Percentiles rank a stretch among this genome's conserved stretches.
phyloP scores from a whole-genome alignment of 2,329 filamentous ascomycete species.

The Boeremia exigua region DNA sequence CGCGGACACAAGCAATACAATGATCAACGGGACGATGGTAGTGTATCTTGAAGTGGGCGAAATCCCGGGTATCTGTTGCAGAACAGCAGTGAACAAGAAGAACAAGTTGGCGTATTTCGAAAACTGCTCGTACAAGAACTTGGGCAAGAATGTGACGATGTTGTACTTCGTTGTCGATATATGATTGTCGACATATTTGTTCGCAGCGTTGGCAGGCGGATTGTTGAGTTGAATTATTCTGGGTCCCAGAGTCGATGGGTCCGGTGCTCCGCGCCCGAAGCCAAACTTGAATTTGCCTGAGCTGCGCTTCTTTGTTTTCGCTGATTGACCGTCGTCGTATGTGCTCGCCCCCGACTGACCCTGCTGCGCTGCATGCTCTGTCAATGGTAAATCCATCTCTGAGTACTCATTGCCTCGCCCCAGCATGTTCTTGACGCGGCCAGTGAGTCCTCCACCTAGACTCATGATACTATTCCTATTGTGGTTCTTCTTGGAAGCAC shows the following conservation, averaged over 20 bases:
- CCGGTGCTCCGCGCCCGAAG: conserved; percentile 81
- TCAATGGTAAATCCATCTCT: conserved; percentile 97
- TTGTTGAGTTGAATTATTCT: conserved; percentile 97
- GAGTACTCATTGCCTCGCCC: conserved; percentile 89
- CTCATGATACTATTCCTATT: conserved; percentile 89
- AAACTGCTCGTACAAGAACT: conserved; percentile 98
- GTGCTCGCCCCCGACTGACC: conserved; percentile 49
- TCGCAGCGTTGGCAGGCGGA: conserved; percentile 83
- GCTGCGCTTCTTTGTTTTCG: conserved; percentile 49
- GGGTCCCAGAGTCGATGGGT: conserved; percentile 89
- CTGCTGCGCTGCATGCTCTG: conserved; percentile 69
- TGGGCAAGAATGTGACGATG: conserved; percentile 86
- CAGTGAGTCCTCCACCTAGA: conserved; percentile 85
- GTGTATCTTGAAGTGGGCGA: conserved; percentile 96
- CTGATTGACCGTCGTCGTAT: conserved; percentile 40
- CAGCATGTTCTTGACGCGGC: conserved; percentile 85
- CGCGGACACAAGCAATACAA: conserved; percentile 93
- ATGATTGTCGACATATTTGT: conserved; percentile 95
- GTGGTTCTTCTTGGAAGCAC: conserved; percentile 62
- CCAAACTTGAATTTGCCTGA: conserved; percentile 85
- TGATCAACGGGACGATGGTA: conserved; percentile 89
- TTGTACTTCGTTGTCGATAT: conserved; percentile 99
- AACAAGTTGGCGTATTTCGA: conserved; percentile 99
- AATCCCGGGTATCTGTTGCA: conserved; percentile 94
- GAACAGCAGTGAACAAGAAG: conserved; percentile 93